These are phyloP conservation scores for Fusarium protoensiforme DNA, from an alignment of 2,329 filamentous ascomycete species.

Conservation along the genomic window DNA sequence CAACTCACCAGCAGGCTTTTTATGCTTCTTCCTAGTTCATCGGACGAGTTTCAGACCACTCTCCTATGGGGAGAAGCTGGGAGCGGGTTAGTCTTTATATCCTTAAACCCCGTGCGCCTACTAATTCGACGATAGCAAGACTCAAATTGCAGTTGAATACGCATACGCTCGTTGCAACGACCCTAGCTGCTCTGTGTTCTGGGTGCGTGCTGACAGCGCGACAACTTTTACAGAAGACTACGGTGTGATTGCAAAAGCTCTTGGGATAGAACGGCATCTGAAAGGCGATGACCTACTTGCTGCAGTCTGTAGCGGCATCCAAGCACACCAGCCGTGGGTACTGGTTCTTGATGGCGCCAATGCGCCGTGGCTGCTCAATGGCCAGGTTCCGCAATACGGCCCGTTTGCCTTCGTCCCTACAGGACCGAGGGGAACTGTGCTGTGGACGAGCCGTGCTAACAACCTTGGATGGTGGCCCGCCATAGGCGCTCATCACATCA, in stretches of 20 bases:
- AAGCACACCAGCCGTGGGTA: not conserved
- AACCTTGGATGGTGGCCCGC: too few relatives aligned
- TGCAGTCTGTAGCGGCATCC: not conserved
- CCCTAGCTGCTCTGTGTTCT: not conserved
- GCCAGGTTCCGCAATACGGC: too few relatives aligned
- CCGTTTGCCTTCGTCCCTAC: not conserved
- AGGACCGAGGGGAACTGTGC: not conserved
- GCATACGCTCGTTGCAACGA: not conserved
- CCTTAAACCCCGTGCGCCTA: too few relatives aligned
- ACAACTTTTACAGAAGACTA: not conserved
- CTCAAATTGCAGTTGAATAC: not conserved
- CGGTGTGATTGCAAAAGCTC: not conserved
- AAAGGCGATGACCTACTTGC: not conserved
- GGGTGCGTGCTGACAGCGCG: not conserved
- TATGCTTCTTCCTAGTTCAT: not conserved
- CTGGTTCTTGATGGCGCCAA: not conserved
- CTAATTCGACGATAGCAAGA: not conserved
- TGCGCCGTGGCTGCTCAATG: not conserved
- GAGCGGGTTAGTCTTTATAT: not conserved
- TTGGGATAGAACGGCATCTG: not conserved
- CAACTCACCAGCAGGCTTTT: not conserved
- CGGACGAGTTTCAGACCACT: too few relatives aligned
- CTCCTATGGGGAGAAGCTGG: not conserved
- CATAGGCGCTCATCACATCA: too few relatives aligned
- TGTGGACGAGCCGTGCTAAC: not conserved